These are phyloP conservation scores for Melocanna baccifera DNA, from an alignment of 176 grass and related monocot genomes.

Conservation along the genomic window DNA sequence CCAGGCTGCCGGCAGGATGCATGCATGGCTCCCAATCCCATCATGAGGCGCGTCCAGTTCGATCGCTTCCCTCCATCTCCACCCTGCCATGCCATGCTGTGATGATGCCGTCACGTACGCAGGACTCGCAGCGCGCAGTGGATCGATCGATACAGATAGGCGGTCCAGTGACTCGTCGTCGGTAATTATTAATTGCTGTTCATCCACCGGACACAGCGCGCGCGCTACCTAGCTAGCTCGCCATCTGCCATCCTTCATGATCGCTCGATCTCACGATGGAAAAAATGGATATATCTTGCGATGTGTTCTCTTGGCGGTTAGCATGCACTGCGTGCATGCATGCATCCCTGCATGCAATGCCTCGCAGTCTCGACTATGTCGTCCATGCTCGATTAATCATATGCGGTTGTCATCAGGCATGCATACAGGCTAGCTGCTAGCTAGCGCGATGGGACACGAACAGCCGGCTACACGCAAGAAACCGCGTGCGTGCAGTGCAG, in stretches of 20 bases:
- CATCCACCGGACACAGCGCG: neutral
- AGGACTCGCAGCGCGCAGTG: neutral
- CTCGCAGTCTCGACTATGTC: neutral
- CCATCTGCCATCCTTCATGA: neutral
- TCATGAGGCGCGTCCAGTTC: neutral
- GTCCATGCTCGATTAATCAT: neutral
- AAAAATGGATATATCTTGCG: neutral
- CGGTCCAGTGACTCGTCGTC: neutral
- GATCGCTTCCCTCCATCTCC: neutral
- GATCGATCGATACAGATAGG: neutral
- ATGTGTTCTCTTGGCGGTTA: neutral
- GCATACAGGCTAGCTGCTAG: neutral
- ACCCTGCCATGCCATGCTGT: neutral
- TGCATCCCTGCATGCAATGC: neutral
- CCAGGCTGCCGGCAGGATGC: neutral
- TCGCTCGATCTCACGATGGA: neutral
- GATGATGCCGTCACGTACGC: neutral
- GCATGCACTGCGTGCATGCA: slow-evolving; percentile 16
- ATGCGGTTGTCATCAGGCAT: neutral
- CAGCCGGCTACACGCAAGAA: neutral
- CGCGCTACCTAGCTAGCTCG: neutral
- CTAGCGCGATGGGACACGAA: neutral
- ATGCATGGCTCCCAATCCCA: slow-evolving; percentile 20
- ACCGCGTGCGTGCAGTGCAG: neutral
- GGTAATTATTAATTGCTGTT: slow-evolving; percentile 12